Base-by-base conservation (phyloP, 1,284 basidiomycete genomes). In the Flammula alnicola region DNA sequence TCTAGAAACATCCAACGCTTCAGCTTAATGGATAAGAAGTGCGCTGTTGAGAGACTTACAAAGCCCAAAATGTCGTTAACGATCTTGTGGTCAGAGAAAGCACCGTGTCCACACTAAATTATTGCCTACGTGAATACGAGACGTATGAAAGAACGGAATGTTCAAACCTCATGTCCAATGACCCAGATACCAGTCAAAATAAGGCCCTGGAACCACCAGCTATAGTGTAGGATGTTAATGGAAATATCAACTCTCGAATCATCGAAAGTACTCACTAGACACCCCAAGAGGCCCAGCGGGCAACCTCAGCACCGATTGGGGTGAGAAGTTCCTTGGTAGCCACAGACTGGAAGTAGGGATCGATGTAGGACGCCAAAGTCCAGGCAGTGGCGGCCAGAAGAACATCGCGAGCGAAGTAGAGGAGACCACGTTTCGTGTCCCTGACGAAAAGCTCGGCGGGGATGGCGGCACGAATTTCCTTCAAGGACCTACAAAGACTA, bases 151-250 rank as follows among this genome's bases (percentile, higher is more conserved):
- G 19, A 26, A 7, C 16, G 19, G 22, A 23, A 39, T 23, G 20
- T 26, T 30, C 61, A 20, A 48, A 79, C 79, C 63, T 83, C 81
- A 51, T 82, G 81, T 17, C 80, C 81, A 42, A 83, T 78, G n/a
- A 83, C 80, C 80, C 81, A 84, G 32, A 83, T 71, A 1, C 80
- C 80, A 6, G 79, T 81, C 57, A 83, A 78, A 22, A 78, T 72
- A 8, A 83, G 70, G 10, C 80, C 80, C 63, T 83, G 80, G 59
- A 82, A 80, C 81, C 80, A 83, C 80, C 81, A 83, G 59, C 79
- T 56, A 16, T 5, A 16, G 26, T 25, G 23, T 8, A 77, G 49
- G 37, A 40, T 36, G 11, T 33, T 19, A 35, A n/a, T n/a, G n/a
- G n/a, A n/a, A n/a, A n/a, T n/a, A n/a, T n/a, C n/a, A n/a, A n/a